phyloP scores from a whole-genome alignment of 2,329 filamentous ascomycete species.

The Stemphylium beticola region DNA sequence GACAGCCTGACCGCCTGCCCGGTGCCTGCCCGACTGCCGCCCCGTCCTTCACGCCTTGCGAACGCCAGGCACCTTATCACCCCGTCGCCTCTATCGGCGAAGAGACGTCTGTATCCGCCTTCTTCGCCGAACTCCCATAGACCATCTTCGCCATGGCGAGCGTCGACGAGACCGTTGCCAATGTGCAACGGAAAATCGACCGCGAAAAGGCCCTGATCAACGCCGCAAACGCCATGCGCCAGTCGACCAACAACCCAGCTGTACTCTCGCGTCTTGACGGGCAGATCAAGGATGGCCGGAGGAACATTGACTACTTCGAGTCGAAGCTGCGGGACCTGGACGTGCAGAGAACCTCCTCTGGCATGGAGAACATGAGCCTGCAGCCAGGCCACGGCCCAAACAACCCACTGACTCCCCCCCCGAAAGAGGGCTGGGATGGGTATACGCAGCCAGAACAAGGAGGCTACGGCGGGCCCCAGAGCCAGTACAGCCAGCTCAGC shows the following conservation, averaged over 20 bases:
- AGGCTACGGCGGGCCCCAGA: slow-evolving; percentile 64
- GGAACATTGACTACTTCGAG: slow-evolving; percentile 96
- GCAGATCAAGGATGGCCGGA: slow-evolving; percentile 89
- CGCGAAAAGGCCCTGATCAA: slow-evolving; percentile 94
- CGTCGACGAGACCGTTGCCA: slow-evolving; percentile 70
- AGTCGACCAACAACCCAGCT: slow-evolving; percentile 90
- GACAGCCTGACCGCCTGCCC: slow-evolving; percentile 18
- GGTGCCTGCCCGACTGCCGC: slow-evolving; percentile 36
- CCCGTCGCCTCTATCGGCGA: slow-evolving; percentile 33
- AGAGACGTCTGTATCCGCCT: slow-evolving; percentile 28
- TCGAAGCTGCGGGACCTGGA: slow-evolving; percentile 88
- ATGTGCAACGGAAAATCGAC: slow-evolving; percentile 96
- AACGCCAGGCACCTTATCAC: slow-evolving; percentile 34
- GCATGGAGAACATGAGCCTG: slow-evolving; percentile 71
- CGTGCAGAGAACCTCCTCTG: slow-evolving; percentile 74
- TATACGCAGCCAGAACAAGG: slow-evolving; percentile 62
- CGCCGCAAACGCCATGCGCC: slow-evolving; percentile 92
- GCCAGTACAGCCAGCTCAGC: slow-evolving; percentile 64
- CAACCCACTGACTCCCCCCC: slow-evolving; percentile 64
- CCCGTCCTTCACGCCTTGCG: slow-evolving; percentile 27
- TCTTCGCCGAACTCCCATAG: slow-evolving; percentile 26
- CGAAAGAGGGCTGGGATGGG: slow-evolving; percentile 68
- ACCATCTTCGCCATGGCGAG: slow-evolving; percentile 56
- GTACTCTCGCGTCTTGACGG: slow-evolving; percentile 90
- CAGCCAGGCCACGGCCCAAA: slow-evolving; percentile 53